Percentiles rank a stretch among this genome's conserved stretches.
Evolutionary conservation across 176 grass and related monocot species (phyloP).

Genomic region (Ensete ventricosum): DNA sequence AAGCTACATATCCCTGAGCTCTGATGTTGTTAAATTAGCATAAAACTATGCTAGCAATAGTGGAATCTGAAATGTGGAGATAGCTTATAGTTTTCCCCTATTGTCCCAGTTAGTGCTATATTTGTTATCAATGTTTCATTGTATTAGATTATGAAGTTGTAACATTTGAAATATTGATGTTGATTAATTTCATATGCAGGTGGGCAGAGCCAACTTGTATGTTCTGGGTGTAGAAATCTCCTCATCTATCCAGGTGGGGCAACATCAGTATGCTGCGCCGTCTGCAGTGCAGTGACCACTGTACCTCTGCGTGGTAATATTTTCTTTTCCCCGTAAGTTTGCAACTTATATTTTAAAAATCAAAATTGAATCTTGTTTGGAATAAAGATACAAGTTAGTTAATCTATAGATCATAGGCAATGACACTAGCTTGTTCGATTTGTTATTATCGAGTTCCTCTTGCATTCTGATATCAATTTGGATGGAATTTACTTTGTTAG

Average conservation of each 20-base stretch:
- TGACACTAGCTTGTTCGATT: background rate
- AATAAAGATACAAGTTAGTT: too few relatives aligned
- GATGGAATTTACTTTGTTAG: conserved; percentile 11
- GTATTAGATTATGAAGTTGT: background rate
- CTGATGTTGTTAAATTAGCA: too few relatives aligned
- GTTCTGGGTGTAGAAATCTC: conserved; percentile 48
- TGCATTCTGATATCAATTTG: conserved; percentile 14
- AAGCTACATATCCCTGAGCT: too few relatives aligned
- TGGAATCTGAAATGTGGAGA: too few relatives aligned
- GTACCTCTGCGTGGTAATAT: conserved; percentile 55
- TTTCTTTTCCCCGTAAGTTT: background rate
- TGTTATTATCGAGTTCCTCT: background rate
- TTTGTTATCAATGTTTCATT: background rate
- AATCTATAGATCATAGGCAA: too few relatives aligned
- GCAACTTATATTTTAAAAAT: background rate
- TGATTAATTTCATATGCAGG: conserved; percentile 20
- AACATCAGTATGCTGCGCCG: conserved; percentile 61
- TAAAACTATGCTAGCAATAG: too few relatives aligned
- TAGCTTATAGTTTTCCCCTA: background rate
- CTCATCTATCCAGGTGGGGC: conserved; percentile 66
- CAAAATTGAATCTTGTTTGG: background rate
- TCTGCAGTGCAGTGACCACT: conserved; percentile 55
- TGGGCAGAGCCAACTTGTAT: conserved; percentile 81
- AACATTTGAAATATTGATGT: background rate
- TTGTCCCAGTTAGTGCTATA: too few relatives aligned